Evolutionary conservation across 176 grass and related monocot genomes (phyloP), one percentile per base, ranked within the genome.

Genomic region (Carex pumila): DNA sequence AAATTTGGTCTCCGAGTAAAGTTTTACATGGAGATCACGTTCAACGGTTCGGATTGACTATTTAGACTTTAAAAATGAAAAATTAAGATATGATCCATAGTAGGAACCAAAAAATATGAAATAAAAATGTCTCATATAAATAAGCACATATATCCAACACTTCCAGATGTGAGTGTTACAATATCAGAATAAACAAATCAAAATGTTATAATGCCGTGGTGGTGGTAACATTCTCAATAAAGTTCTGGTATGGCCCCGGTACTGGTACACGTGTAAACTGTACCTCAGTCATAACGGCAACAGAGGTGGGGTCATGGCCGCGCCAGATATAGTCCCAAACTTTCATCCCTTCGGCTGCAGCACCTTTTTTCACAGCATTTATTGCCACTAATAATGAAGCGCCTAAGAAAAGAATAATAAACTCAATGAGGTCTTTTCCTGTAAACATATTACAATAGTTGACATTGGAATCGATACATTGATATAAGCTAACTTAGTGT

Each of bases 231-330:
- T 76, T 76, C 71, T 71, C 36, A 71, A 6, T 11, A 71, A 71
- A 54, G 3, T 12, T 76, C 68, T 77, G 70, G 12, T 56, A 56
- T 11, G 52, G 73, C 71, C 54, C 71, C 43, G 81, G 87, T 71
- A 84, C 57, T 13, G 68, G 41, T 36, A 29, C 62, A 82, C 32
- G 1, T 65, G 37, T 25, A 72, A 72, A 65, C 12, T 71, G 66
- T 85, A 96, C 93, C 90, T 99, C 97, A 19, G 90, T 85, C 97
- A 99, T 99, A 71, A 99, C 97, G 85, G 91, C 97, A 88, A 99
- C 97, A 64, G 97, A 99, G 86, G 97, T 99, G 86, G 93, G 97
- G 88, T 99, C 93, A 89, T 99, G 93, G 76, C 93, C 97, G 61
- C 90, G 90, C 97, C 97, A 99, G 19, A 99, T 88, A 87, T 99